Evolutionary conservation across 176 grass and related monocot genomes (phyloP).

Genomic region (Cymbopogon citratus): DNA sequence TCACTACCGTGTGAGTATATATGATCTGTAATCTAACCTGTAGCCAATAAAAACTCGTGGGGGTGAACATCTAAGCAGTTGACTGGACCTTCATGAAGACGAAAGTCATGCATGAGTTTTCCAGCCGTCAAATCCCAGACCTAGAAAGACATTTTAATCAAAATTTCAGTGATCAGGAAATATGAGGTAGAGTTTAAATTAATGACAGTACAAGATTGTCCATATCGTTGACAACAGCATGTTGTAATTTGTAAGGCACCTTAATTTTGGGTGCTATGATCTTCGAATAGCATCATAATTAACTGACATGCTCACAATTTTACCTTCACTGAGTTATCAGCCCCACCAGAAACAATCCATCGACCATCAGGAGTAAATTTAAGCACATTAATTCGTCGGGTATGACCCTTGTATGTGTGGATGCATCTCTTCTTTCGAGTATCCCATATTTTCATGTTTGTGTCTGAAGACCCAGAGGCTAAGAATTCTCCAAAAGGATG

Average conservation of each 20-base stretch:
- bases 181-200: conserved; percentile 7
- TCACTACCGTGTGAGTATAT: neutral
- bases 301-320: conserved; percentile 9
- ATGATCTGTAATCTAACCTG: conserved; percentile 49
- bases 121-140: conserved; percentile 96
- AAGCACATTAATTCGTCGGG: conserved; percentile 64
- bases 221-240: neutral
- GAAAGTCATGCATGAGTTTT: conserved; percentile 82
- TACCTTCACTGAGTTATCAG: conserved; percentile 81
- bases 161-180: conserved; percentile 18
- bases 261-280: neutral
- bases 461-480: conserved; percentile 84
- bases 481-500: conserved; percentile 96
- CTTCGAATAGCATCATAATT: neutral
- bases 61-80: conserved; percentile 94
- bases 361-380: conserved; percentile 87
- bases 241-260: neutral
- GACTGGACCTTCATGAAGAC: conserved; percentile 73
- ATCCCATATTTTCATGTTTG: conserved; percentile 98
- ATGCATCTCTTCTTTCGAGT: conserved; percentile 86
- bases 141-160: conserved; percentile 38
- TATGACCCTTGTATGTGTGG: conserved; percentile 92
- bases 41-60: conserved; percentile 75
- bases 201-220: neutral
- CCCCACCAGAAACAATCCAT: conserved; percentile 90